Conservation (phyloP, 2,329 filamentous ascomycete species). For the Furcasterigmium sp. region DNA sequence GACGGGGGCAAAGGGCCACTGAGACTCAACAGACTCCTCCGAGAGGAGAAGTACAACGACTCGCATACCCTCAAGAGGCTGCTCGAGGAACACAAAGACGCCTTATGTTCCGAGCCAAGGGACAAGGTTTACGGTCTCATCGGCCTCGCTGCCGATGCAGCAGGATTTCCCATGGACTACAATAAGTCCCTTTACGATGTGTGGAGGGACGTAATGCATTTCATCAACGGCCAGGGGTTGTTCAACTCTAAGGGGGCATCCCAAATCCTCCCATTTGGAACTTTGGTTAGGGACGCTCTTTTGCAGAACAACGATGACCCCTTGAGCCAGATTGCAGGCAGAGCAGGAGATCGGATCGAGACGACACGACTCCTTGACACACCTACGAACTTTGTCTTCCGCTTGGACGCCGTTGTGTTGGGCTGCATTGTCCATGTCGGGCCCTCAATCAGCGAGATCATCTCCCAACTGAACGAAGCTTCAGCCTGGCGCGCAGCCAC, state of each 20-base stretch:
- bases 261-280: conserved; percentile 2
- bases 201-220: conserved; percentile 21
- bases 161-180: conserved; percentile 22
- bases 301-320: background rate
- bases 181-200: conserved; percentile 18
- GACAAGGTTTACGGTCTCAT: conserved; percentile 25
- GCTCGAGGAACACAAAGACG: conserved; percentile 15
- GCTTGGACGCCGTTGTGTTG: background rate
- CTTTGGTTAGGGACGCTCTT: conserved; percentile 1
- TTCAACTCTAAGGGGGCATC: background rate
- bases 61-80: conserved; percentile 6
- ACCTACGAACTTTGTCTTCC: background rate
- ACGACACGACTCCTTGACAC: no score
- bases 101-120: conserved; percentile 19
- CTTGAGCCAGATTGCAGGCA: background rate
- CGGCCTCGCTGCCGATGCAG: conserved; percentile 19
- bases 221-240: conserved; percentile 10
- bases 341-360: background rate
- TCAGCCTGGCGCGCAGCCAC: background rate
- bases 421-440: background rate
- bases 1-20: conserved; percentile 7
- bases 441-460: background rate
- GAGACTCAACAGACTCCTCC: conserved; percentile 8
- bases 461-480: background rate
- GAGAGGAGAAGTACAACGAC: conserved; percentile 4